A percentile compares a stretch with the other conserved stretches of the same genome.
phyloP scores from a whole-genome alignment of 2,329 filamentous ascomycete species.

The Fusarium duplospermum region DNA sequence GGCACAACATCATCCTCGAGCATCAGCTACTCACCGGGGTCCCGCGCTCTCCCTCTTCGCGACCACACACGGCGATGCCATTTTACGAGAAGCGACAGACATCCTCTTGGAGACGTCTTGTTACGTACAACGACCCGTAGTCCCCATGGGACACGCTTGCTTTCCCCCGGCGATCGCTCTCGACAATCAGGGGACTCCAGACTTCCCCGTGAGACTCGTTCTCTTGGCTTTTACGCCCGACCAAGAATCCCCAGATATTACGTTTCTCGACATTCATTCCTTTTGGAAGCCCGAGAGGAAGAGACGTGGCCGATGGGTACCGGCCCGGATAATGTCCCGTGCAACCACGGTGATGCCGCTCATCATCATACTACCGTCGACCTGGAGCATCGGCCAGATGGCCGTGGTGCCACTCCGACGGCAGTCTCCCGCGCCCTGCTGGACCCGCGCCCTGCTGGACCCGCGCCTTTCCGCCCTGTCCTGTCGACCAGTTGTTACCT shows the following conservation, averaged over 20 bases:
- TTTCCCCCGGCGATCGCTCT: conserved; percentile 23
- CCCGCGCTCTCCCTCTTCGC: neutral
- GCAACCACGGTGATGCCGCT: conserved; percentile 24
- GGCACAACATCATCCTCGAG: neutral
- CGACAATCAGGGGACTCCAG: conserved; percentile 36
- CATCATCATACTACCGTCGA: conserved; percentile 6
- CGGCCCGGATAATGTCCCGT: conserved; percentile 19
- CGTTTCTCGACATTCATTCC: neutral
- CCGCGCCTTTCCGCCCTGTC: neutral
- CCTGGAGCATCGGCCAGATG: conserved; percentile 5
- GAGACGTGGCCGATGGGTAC: conserved; percentile 14
- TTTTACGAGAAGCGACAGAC: conserved; percentile 11
- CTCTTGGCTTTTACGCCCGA: conserved; percentile 9
- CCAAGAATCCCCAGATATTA: neutral
- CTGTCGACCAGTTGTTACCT: neutral
- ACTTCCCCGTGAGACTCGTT: conserved; percentile 24
- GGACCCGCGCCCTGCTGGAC: conserved; percentile 1
- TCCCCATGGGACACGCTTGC: conserved; percentile 39
- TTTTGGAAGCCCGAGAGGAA: neutral
- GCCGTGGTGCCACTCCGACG: conserved; percentile 15
- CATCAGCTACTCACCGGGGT: neutral
- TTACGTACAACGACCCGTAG: conserved; percentile 41
- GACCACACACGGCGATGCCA: neutral
- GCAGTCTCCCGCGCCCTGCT: conserved; percentile 14
- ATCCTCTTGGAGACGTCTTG: conserved; percentile 8